A percentile compares a stretch with the other conserved stretches of the same genome.
phyloP scores from a whole-genome alignment of 192 early-diverging fungal genomes.

The Piromyces sp. region DNA sequence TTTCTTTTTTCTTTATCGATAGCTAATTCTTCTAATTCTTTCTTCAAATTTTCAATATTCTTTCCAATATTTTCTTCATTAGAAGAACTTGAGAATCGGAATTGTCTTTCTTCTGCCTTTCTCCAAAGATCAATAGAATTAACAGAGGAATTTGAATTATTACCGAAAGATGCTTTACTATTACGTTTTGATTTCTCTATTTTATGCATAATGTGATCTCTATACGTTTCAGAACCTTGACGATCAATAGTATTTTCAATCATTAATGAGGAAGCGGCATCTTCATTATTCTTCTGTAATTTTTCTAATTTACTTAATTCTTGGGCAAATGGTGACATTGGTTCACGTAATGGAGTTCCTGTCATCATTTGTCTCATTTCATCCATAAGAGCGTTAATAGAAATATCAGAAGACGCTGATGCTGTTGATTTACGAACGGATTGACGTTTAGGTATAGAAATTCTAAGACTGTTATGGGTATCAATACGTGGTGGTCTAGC shows the following conservation, averaged over 20 bases:
- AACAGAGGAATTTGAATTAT: background rate
- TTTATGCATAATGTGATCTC: background rate
- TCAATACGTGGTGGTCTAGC: background rate
- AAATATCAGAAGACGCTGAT: background rate
- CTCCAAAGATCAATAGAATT: background rate
- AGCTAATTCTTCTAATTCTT: background rate
- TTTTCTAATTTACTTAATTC: background rate
- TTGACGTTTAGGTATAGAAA: background rate
- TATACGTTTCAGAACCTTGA: background rate
- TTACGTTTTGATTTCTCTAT: background rate
- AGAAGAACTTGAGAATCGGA: background rate
- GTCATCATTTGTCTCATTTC: background rate
- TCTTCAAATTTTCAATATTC: background rate
- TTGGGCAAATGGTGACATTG: background rate
- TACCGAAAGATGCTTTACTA: background rate
- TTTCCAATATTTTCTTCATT: background rate
- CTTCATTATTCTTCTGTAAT: background rate
- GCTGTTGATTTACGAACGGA: background rate
- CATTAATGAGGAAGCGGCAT: background rate
- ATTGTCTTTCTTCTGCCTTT: background rate
- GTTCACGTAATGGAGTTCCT: background rate
- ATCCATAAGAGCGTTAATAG: background rate
- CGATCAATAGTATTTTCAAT: background rate
- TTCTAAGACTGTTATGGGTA: background rate
- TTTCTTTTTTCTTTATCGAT: background rate